phyloP scores from a whole-genome alignment of 495 filamentous ascomycete genomes.

The Trichoderma erinaceum region DNA sequence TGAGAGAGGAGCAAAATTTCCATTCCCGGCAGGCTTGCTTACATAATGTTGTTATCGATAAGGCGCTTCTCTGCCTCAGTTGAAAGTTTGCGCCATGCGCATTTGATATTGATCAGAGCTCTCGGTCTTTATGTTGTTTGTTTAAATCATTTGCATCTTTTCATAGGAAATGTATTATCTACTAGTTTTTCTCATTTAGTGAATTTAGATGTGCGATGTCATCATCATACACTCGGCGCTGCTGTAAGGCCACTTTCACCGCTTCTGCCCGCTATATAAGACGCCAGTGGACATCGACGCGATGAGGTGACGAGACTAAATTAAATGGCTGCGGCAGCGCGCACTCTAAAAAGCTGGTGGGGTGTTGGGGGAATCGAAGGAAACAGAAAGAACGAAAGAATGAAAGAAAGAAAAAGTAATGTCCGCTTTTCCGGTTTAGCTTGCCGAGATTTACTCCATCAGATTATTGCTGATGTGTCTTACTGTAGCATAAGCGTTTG shows the following conservation, averaged over 20 bases:
- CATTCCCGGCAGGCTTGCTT: background rate
- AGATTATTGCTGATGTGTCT: background rate
- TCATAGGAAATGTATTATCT: no score
- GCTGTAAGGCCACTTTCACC: no score
- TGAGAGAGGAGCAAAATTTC: slow-evolving; percentile 6
- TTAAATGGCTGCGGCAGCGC: background rate
- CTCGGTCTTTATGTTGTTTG: no score
- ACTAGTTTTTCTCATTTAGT: no score
- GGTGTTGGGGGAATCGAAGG: background rate
- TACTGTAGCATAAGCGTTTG: no score
- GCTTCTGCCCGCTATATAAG: background rate
- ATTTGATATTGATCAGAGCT: background rate
- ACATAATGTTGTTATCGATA: slow-evolving; percentile 1
- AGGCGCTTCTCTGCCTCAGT: background rate
- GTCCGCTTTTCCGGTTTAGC: background rate
- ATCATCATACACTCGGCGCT: no score
- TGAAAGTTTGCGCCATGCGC: background rate
- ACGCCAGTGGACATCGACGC: background rate
- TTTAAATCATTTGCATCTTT: no score
- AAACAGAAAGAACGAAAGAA: background rate
- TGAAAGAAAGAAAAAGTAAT: background rate
- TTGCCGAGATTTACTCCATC: background rate
- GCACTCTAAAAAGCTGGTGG: background rate
- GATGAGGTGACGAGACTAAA: background rate
- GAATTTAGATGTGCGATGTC: no score